These are phyloP conservation scores for Globisporangium perplexum DNA, from an alignment of 352 stramenopile genomes.

Conservation along the genomic window DNA sequence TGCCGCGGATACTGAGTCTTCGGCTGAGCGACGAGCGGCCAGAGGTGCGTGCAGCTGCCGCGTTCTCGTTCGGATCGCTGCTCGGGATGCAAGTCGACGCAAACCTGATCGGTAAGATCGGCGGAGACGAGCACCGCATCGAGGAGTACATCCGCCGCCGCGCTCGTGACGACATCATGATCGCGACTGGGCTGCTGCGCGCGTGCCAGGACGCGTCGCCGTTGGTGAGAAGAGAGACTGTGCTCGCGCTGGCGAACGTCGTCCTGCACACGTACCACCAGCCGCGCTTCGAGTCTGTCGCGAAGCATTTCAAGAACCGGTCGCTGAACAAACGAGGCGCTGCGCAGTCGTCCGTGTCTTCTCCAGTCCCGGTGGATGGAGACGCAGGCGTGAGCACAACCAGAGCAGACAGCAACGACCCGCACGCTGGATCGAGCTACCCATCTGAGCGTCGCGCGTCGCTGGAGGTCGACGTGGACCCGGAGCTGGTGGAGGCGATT, in stretches of 20 bases:
- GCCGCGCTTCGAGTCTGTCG: slow-evolving; percentile 76
- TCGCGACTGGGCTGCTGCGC: slow-evolving; percentile 60
- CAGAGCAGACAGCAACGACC: background rate
- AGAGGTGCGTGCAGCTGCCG: slow-evolving; percentile 90
- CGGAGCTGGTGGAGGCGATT: slow-evolving; percentile 36
- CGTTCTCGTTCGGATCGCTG: slow-evolving; percentile 91
- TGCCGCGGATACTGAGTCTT: slow-evolving; percentile 79
- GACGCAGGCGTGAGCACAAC: background rate
- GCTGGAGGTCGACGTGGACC: slow-evolving; percentile 34
- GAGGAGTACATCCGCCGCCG: slow-evolving; percentile 58
- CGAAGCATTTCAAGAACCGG: slow-evolving; percentile 73
- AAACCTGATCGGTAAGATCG: slow-evolving; percentile 35
- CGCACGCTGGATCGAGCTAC: background rate
- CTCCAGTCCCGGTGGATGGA: background rate
- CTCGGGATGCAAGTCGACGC: slow-evolving; percentile 80
- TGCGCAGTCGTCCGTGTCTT: slow-evolving; percentile 1
- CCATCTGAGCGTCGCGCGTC: slow-evolving; percentile 3
- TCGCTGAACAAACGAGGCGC: slow-evolving; percentile 12
- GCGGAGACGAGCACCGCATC: slow-evolving; percentile 39
- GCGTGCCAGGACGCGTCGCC: slow-evolving; percentile 78
- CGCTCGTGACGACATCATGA: slow-evolving; percentile 58
- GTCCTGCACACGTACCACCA: slow-evolving; percentile 87
- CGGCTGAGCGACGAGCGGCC: slow-evolving; percentile 83
- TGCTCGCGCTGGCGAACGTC: slow-evolving; percentile 79
- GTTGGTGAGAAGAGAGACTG: slow-evolving; percentile 76